Evolutionary conservation across 2,329 filamentous ascomycete genomes (phyloP).

Genomic region (Fusarium tupiense): DNA sequence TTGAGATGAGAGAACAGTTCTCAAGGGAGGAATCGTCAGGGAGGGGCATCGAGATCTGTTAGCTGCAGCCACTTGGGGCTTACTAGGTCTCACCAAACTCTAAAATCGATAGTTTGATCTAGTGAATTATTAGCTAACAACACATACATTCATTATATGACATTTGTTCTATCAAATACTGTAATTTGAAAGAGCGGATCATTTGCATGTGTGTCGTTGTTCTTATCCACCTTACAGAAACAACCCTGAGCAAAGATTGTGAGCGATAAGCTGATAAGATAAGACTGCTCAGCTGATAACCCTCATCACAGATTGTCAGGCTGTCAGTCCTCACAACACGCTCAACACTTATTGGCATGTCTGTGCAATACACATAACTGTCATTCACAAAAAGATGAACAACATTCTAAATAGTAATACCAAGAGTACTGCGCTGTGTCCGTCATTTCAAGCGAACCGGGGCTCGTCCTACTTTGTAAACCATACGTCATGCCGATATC

Average conservation of each 20-base stretch:
- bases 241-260: not conserved
- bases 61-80: not conserved
- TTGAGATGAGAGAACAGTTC: not conserved
- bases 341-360: not conserved
- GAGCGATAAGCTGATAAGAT: not conserved
- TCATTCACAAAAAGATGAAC: accelerated
- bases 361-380: not conserved
- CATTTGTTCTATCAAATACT: accelerated
- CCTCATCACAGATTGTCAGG: no score
- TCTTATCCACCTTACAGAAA: not conserved
- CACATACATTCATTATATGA: no score
- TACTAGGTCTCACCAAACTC: not conserved
- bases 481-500: not conserved
- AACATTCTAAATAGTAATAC: accelerated
- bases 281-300: not conserved
- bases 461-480: accelerated
- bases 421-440: accelerated
- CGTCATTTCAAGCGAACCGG: accelerated
- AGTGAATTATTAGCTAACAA: accelerated
- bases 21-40: not conserved
- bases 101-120: not conserved
- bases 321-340: no score
- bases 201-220: accelerated
- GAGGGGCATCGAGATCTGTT: not conserved
- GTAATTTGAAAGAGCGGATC: accelerated